Base-by-base conservation (phyloP, 176 grass and related monocot genomes). In the Pontederia paniculata region DNA sequence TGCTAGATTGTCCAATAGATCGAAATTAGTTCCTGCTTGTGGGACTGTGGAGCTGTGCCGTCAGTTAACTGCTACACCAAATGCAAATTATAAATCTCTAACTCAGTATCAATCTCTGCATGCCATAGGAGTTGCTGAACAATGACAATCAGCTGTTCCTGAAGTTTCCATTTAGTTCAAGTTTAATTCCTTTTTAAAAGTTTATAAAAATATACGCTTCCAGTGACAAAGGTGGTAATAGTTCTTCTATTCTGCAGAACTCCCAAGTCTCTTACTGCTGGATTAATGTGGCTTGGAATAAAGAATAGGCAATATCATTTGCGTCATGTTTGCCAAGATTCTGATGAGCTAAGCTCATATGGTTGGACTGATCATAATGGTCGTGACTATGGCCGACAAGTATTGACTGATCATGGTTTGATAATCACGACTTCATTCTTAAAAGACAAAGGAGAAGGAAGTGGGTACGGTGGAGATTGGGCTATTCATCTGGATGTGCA, bases 251-350 rank as follows among this genome's bases (percentile, higher is more conserved):
- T 57, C 73, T 84, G 71, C 86, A 97, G 93, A 81, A 88, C 77
- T 16, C 80, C 83, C 0, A 21, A 47, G 42, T 97, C 93, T 15
- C 48, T 97, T 52, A 90, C 90, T 77, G 80, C 88, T 69, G 93
- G 93, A 41, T 60, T 97, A 49, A 97, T 97, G 93, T 97, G 93
- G 93, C 77, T 97, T 76, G 74, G 71, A 65, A 79, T 87, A 69
- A 81, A 82, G 79, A 77, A 97, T 64, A 83, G 77, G 15, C 93
- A 88, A 44, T 90, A 88, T 75, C 71, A 74, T 81, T 69, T 97
- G 59, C 93, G 86, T 28, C 86, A 97, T 55, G 83, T 90, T 75
- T 97, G 93, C 55, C 82, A 96, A 80, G 86, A 97, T 83, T 90
- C 86, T 66, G 93, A 97, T 58, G 86, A 78, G 42, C 86, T 97